Base-by-base conservation (phyloP, 208 protist genomes). In the Histomonas meleagridis region DNA sequence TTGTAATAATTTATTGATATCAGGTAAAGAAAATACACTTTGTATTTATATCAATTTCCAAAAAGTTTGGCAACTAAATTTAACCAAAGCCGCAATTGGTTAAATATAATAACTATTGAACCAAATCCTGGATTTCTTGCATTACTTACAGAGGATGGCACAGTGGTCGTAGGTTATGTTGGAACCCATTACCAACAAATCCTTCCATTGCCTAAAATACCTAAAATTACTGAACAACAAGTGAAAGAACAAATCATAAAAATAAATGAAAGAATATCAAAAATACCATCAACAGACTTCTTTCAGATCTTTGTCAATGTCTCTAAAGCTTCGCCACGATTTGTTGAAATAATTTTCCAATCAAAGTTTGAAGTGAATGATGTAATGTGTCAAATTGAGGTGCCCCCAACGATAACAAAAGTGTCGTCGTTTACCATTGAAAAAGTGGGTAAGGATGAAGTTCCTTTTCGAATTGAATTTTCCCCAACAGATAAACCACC, bases 301-400 rank as follows among this genome's bases (percentile, higher is more conserved):
- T 43, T 86, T n/a, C 76, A 86, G 26, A 1, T 86, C 14, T 86
- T 86, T 55, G 76, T 86, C 9, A 86, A 86, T 38, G 76, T 86
- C 23, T 86, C 76, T 16, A 21, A 46, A 3, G 23, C 76, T 1
- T 86, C 76, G 32, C 76, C 76, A 26, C 2, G 16, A 38, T 23
- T 26, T 14, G 46, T 86, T 38, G 76, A 86, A 55, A 43, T 86
- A 21, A 26, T 86, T 55, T 55, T 86, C 21, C 76, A 86, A 35
- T 86, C 76, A 5, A 51, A 86, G 0, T 10, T 10, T n/a, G 16
- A 86, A 16, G 26, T 86, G 0, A 86, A 55, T 18, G 46, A 86
- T 35, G 76, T 86, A 18, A 86, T 26, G 3, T 86, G 76, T 28
- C 55, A 32, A 4, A n/a, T 48, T 38, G 76, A 86, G 51, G 2